Percentiles rank a stretch among this genome's conserved stretches.
Evolutionary conservation across 23 red algal species (phyloP).

Genomic region (Gracilaria vermiculophylla): DNA sequence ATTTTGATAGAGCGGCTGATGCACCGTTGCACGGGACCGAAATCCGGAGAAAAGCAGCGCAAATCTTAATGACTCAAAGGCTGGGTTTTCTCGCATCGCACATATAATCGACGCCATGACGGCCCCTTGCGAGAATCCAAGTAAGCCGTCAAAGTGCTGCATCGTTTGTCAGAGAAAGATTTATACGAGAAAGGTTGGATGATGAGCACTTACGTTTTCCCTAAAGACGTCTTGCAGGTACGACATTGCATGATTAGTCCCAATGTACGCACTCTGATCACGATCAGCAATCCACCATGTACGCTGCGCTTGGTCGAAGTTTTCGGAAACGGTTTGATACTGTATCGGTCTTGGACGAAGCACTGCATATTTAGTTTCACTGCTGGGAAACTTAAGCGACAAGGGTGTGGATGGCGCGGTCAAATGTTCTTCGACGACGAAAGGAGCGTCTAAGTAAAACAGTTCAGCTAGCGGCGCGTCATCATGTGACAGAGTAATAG

Average conservation of each 20-base stretch:
- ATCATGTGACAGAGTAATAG: not conserved
- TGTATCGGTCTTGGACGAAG: not conserved
- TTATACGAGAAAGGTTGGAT: not conserved
- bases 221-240: not conserved
- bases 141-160: conserved; percentile 42
- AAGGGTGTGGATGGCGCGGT: not conserved
- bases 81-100: conserved; percentile 12
- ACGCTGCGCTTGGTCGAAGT: not conserved
- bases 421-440: conserved; percentile 33
- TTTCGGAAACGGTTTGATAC: not conserved
- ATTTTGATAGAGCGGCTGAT: conserved; percentile 19
- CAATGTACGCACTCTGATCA: not conserved
- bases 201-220: conserved; percentile 8
- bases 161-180: not conserved
- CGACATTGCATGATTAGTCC: not conserved
- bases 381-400: not conserved
- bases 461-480: conserved; percentile 10
- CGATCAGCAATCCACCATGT: conserved; percentile 19
- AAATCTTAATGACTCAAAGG: conserved; percentile 36
- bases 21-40: conserved; percentile 30
- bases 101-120: conserved; percentile 36
- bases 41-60: conserved; percentile 45
- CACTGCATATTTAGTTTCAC: conserved; percentile 16
- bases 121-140: conserved; percentile 69
- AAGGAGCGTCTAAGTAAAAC: conserved; percentile 53